phyloP scores from a whole-genome alignment of 179 eudicot genomes.

The Beta lomatogona region DNA sequence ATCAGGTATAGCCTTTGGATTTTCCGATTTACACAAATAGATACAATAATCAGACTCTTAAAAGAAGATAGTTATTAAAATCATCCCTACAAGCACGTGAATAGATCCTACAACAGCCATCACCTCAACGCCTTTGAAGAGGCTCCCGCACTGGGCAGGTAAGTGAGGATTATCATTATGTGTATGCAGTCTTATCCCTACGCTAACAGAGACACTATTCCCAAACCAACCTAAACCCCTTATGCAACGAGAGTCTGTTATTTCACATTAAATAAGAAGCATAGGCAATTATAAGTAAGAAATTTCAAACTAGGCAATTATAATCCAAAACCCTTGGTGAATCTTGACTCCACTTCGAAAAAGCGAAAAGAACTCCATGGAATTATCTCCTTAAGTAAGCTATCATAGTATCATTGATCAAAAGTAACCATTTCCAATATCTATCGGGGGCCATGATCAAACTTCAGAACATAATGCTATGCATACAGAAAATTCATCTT shows the following conservation, averaged over 20 bases:
- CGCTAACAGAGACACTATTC: neutral
- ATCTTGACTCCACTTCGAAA: neutral
- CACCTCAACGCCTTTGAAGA: neutral
- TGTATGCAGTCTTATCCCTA: neutral
- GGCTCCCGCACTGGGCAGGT: neutral
- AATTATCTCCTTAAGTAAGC: too few species aligned
- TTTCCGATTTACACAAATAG: slow-evolving; percentile 10
- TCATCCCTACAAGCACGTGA: neutral
- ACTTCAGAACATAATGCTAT: neutral
- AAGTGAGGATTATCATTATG: neutral
- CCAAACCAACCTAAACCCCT: neutral
- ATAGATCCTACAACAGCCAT: neutral
- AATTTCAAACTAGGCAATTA: neutral
- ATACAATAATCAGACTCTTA: slow-evolving; percentile 3
- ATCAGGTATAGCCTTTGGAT: slow-evolving; percentile 62
- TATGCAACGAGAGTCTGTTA: neutral
- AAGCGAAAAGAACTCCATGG: too few species aligned
- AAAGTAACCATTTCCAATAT: neutral
- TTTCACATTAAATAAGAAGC: neutral
- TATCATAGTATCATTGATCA: too few species aligned
- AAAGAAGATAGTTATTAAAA: neutral
- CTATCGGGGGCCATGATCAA: neutral
- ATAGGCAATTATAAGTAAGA: neutral
- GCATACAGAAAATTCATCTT: neutral
- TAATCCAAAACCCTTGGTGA: neutral